Base-by-base conservation (phyloP, 2,329 filamentous ascomycete species). In the Ascochyta lentis region DNA sequence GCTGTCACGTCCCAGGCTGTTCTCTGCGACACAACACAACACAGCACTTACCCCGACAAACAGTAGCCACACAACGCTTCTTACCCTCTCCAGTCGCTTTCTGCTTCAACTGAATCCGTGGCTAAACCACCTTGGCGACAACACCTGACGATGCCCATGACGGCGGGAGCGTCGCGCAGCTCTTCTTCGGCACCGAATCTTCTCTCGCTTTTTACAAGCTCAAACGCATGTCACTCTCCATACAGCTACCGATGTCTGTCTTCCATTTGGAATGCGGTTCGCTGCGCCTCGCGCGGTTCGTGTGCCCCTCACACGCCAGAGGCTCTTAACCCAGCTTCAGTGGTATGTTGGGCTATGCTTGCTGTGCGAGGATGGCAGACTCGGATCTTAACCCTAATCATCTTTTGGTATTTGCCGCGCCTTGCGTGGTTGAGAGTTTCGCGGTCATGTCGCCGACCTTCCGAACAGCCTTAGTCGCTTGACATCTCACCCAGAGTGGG, bases 351-450 rank as follows among this genome's bases (percentile, higher is more conserved):
- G 68, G 67, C 53, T 55, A 63, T 58, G 63, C 53, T 62, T 58
- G 66, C 65, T 31, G 70, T 72, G 72, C 76, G 79, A 78, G 78
- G 84, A 83, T 85, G 88, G 86, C 81, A 81, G 80, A 78, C 80
- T 89, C 87, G 91, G 90, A 93, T 93, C 90, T 93, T 96, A 96
- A 96, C 93, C 93, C 93, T 96, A 96, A 90, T 84, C 81, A 80
- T 78, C 80, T 77, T 81, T 86, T 89, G 90, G 91, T 87, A 86
- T 72, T 75, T 67, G 58, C 70, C 63, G 68, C 60, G 86, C 69
- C 51, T 73, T 61, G 59, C 63, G 68, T 86, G 82, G 61, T 49
- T 57, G 49, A 70, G 19, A 75, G 72, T 49, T 60, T 72, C 67
- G 67, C 69, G 72, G 74, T 76, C 81, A 79, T 84, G 88, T 89